Evolutionary conservation across 1,139 yeast genomes (phyloP), one percentile per base, ranked within the genome.

Genomic region (Meyerozyma athensensis): DNA sequence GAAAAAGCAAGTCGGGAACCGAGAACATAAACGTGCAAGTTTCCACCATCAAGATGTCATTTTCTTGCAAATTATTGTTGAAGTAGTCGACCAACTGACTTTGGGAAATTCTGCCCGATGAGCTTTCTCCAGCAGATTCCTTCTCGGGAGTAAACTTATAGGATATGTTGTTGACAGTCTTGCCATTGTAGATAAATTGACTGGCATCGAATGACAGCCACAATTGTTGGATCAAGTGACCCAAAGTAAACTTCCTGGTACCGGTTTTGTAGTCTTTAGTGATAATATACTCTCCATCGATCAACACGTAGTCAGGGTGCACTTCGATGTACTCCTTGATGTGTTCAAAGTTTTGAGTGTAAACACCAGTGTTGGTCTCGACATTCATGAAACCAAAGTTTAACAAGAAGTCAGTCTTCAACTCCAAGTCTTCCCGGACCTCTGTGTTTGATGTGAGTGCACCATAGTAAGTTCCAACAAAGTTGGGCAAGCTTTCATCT

Each of bases 11-110:
- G 48, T 83, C 90, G 19, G 85, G 77, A 33, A 81, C 53, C 1
- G 81, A 85, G 61, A 86, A 86, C 56, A 81, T 75, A 56, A 84
- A 76, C 2, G 95, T 79, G 41, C 95, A 87, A 5, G 92, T 83
- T 49, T 89, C 96, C 34, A 79, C 71, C 31, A 87, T 69, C 10
- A 87, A 54, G 19, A 81, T 68, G 54, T 86, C 96, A 48, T 77
- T 71, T 21, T 80, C 77, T 49, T 68, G 63, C 31, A 86, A 53
- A 45, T 65, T 63, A 5, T 35, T 28, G 42, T 59, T 58, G 45
- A 60, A 54, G 39, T 59, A 62, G 38, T 64, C 66, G 37, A 56
- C 51, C 39, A 67, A 47, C 39, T 53, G 45, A 41, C 40, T 41
- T 30, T 52, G 57, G 5, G 51, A 42, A 28, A 44, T 42, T 18